Conservation (phyloP, 345 rosid genomes). For the Acer saccharum region DNA sequence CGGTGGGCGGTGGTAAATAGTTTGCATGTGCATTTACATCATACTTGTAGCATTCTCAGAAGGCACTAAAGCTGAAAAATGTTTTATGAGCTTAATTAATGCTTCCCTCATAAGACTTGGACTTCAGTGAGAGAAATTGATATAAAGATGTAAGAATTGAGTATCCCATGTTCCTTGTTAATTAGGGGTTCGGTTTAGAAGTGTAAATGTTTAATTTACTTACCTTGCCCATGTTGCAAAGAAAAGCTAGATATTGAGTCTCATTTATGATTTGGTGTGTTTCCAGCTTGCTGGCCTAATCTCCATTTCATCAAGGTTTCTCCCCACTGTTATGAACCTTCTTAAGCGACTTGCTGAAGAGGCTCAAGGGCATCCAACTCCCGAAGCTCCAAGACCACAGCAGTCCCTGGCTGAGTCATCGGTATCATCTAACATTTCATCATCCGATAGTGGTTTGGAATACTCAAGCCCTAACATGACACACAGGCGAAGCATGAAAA, state of each 20-base stretch:
- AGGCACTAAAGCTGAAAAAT: neutral
- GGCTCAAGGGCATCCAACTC: constrained; percentile 57
- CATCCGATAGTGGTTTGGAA: constrained; percentile 39
- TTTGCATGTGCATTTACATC: neutral
- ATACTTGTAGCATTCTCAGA: neutral
- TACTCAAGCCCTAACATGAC: constrained; percentile 46
- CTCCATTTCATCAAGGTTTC: constrained; percentile 59
- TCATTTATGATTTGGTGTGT: constrained; percentile 12
- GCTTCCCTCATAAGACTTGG: neutral
- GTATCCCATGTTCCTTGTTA: neutral
- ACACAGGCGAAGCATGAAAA: constrained; percentile 43
- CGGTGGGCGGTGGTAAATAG: neutral
- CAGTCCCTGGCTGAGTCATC: constrained; percentile 44
- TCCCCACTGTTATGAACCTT: constrained; percentile 73
- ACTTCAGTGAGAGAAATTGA: neutral
- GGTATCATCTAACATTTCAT: constrained; percentile 54
- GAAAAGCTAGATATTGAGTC: neutral
- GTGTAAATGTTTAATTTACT: neutral
- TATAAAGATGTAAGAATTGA: neutral
- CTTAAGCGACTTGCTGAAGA: constrained; percentile 69
- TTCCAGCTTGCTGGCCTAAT: constrained; percentile 64
- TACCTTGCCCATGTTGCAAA: neutral
- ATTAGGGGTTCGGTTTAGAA: neutral
- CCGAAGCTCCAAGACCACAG: constrained; percentile 36
- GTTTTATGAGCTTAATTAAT: neutral